Evolutionary conservation across 1,284 basidiomycete species (phyloP).

Genomic region (Neolentinus lepideus): DNA sequence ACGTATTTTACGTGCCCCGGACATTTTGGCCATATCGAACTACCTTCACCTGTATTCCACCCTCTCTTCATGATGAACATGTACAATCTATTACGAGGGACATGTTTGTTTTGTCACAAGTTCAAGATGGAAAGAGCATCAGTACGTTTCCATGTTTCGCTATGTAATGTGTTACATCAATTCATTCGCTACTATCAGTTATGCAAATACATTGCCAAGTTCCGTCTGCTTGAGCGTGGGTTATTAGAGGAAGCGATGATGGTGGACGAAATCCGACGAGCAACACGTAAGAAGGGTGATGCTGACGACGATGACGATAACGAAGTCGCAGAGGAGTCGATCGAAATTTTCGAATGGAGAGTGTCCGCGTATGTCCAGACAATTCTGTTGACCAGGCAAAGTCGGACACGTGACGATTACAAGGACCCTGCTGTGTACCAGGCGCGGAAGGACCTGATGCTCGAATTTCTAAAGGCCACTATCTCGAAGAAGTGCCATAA

Average conservation of each 20-base stretch:
- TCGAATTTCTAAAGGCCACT: conserved; percentile 75
- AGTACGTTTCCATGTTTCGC: conserved; percentile 45
- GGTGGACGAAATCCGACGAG: conserved; percentile 56
- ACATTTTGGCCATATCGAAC: conserved; percentile 98
- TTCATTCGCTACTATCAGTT: conserved; percentile 53
- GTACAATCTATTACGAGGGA: conserved; percentile 82
- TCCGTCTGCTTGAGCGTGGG: conserved; percentile 88
- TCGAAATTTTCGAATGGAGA: conserved; percentile 61
- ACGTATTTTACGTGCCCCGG: conserved; percentile 94
- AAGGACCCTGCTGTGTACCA: conserved; percentile 89
- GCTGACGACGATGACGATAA: conserved; percentile 33
- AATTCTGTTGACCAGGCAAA: conserved; percentile 51
- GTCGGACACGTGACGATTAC: conserved; percentile 74
- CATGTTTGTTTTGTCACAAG: conserved; percentile 94
- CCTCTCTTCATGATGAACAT: conserved; percentile 95
- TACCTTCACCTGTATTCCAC: conserved; percentile 94
- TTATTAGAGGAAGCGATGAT: conserved; percentile 78
- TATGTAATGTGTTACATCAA: too few relatives aligned
- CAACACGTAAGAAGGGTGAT: conserved; percentile 25
- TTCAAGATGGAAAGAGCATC: conserved; percentile 80
- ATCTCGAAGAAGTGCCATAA: conserved; percentile 68
- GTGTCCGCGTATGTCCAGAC: conserved; percentile 70
- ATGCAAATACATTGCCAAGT: conserved; percentile 79
- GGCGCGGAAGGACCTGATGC: conserved; percentile 77
- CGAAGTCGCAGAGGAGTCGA: conserved; percentile 41